Evolutionary conservation across 192 early-diverging fungal species (phyloP).

Genomic region (Globomyces pollinis-pini): DNA sequence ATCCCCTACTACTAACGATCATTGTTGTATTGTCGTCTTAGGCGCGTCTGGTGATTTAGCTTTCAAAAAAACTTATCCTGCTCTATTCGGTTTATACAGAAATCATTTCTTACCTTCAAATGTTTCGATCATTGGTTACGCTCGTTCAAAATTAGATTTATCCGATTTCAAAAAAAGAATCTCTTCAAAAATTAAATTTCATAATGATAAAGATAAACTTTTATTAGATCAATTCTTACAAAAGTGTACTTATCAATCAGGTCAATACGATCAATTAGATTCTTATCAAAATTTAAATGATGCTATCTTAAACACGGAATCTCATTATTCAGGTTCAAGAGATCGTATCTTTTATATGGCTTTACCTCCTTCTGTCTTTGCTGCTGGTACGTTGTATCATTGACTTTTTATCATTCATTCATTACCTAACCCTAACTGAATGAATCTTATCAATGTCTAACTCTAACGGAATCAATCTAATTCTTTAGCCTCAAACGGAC

Average conservation of each 20-base stretch:
- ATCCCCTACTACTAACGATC: not conserved
- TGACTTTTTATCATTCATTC: too few relatives aligned
- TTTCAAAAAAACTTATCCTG: slow-evolving; percentile 97
- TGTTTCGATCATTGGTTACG: slow-evolving; percentile 82
- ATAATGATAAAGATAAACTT: slow-evolving; percentile 49
- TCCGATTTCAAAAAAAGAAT: slow-evolving; percentile 71
- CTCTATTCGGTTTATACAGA: slow-evolving; percentile 87
- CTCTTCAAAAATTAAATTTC: slow-evolving; percentile 58
- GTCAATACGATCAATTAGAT: slow-evolving; percentile 73
- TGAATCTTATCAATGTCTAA: too few relatives aligned
- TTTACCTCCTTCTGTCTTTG: slow-evolving; percentile 90
- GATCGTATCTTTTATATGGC: slow-evolving; percentile 94
- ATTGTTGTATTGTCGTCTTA: slow-evolving; percentile 11
- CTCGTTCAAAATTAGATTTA: slow-evolving; percentile 70
- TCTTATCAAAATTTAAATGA: slow-evolving; percentile 62
- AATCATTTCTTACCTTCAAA: slow-evolving; percentile 71
- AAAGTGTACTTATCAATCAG: slow-evolving; percentile 68
- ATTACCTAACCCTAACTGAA: too few relatives aligned
- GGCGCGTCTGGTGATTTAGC: slow-evolving; percentile 77
- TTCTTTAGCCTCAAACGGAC: slow-evolving; percentile 62
- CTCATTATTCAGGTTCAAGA: slow-evolving; percentile 25
- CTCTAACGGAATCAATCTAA: too few relatives aligned
- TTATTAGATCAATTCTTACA: slow-evolving; percentile 56
- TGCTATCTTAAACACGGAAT: slow-evolving; percentile 54
- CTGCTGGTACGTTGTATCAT: too few relatives aligned